These are phyloP conservation scores for Rhynchosporium graminicola DNA, from an alignment of 2,329 filamentous ascomycete species.

Conservation along the genomic window DNA sequence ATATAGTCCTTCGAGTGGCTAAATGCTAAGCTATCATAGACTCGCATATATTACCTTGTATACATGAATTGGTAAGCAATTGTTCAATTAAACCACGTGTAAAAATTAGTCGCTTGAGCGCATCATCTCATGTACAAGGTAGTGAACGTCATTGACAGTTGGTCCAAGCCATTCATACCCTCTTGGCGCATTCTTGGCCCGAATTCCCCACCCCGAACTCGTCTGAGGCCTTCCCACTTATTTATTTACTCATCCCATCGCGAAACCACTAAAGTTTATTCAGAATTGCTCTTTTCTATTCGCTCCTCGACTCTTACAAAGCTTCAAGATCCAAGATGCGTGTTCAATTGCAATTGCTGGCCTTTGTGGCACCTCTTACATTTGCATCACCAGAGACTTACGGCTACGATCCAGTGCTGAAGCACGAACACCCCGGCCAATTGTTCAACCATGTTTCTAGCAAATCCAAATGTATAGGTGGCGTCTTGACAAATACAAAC, in stretches of 20 bases:
- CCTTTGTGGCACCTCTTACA: neutral
- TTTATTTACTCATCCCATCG: neutral
- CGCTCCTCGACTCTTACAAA: neutral
- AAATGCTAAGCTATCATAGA: neutral
- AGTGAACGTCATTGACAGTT: conserved; percentile 1
- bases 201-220: conserved; percentile 3
- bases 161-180: neutral
- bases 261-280: too few relatives aligned
- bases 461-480: conserved; percentile 14
- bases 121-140: neutral
- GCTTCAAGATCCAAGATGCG: conserved; percentile 2
- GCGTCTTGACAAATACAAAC: conserved; percentile 20
- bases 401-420: conserved; percentile 16
- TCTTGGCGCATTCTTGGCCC: conserved; percentile 8
- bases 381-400: conserved; percentile 3
- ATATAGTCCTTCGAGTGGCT: neutral
- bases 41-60: conserved; percentile 6
- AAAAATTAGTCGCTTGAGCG: conserved; percentile 3
- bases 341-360: conserved; percentile 8
- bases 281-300: neutral
- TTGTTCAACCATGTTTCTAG: conserved; percentile 17
- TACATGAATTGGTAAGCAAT: conserved; percentile 1
- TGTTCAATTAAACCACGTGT: conserved; percentile 8
- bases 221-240: neutral
- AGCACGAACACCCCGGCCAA: conserved; percentile 22